These are phyloP conservation scores for Nannochloropsis gaditana DNA, from an alignment of 108 stramenopile genomes.

Conservation along the genomic window DNA sequence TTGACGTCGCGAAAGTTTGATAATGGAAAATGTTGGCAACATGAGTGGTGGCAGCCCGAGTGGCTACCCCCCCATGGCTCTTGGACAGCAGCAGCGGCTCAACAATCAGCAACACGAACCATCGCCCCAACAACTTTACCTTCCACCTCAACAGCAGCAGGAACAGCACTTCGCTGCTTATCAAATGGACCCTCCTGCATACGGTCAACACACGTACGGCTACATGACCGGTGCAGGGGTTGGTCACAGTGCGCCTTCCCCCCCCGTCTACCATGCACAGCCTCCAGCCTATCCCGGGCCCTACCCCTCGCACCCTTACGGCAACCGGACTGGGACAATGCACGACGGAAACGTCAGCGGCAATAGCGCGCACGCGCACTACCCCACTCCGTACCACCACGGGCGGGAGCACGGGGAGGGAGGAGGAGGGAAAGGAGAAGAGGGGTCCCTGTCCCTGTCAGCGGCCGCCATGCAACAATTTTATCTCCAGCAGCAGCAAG, in stretches of 20 bases:
- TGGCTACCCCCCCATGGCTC: background rate
- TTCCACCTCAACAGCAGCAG: background rate
- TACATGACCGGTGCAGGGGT: background rate
- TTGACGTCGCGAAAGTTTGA: too few species aligned
- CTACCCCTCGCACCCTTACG: too few species aligned
- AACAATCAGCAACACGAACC: background rate
- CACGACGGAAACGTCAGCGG: background rate
- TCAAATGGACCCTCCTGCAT: background rate
- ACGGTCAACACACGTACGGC: background rate
- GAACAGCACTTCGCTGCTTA: background rate
- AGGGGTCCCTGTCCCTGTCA: background rate
- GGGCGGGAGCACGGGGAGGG: background rate
- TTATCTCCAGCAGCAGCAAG: constrained; percentile 9
- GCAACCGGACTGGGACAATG: background rate
- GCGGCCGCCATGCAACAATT: background rate
- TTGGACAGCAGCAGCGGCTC: background rate
- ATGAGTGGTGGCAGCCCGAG: background rate
- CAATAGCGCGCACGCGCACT: background rate
- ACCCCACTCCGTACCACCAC: too few species aligned
- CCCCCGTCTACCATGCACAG: too few species aligned
- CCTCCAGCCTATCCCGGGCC: too few species aligned
- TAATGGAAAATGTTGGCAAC: background rate
- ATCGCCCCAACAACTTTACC: background rate
- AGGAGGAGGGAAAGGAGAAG: background rate
- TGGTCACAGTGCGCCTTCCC: background rate